phyloP scores from a whole-genome alignment of 768 basidiomycete species.

The Lyophyllum atratum region DNA sequence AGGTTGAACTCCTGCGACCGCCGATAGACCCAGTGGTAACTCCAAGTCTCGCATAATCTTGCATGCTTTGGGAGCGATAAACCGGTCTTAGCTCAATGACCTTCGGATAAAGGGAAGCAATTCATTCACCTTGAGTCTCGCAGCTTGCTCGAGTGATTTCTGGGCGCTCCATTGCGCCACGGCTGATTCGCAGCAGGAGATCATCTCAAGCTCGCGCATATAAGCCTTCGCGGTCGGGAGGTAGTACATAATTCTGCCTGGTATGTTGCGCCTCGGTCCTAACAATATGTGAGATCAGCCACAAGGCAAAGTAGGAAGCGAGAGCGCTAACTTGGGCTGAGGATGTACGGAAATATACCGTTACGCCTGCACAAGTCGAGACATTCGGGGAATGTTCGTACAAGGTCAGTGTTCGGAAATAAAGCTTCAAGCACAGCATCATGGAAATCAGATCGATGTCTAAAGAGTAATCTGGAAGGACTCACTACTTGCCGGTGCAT shows the following conservation, averaged over 20 bases:
- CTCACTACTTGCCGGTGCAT: conserved; percentile 35
- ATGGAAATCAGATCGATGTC: background rate
- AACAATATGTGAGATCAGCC: background rate
- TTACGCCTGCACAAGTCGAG: conserved; percentile 26
- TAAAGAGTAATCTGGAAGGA: background rate
- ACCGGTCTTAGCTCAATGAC: background rate
- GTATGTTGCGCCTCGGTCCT: conserved; percentile 15
- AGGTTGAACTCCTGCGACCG: conserved; percentile 16
- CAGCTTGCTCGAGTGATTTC: conserved; percentile 27
- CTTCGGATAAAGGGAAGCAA: background rate
- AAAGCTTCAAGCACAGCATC: conserved; percentile 25
- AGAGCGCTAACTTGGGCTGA: conserved; percentile 23
- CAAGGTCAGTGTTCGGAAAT: conserved; percentile 28
- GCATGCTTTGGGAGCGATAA: conserved; percentile 27
- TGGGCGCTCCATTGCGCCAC: conserved; percentile 28
- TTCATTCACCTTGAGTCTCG: conserved; percentile 7
- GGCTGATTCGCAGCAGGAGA: conserved; percentile 15
- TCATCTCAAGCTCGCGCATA: conserved; percentile 27
- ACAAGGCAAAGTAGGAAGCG: background rate
- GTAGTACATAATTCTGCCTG: conserved; percentile 27
- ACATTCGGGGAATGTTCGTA: conserved; percentile 23
- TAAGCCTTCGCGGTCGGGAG: conserved; percentile 24
- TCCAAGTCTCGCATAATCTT: conserved; percentile 36
- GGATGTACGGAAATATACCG: conserved; percentile 31
- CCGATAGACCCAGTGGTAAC: conserved; percentile 26